Base-by-base conservation (phyloP, 805 yeast genomes). In the Osmozyma mogii region DNA sequence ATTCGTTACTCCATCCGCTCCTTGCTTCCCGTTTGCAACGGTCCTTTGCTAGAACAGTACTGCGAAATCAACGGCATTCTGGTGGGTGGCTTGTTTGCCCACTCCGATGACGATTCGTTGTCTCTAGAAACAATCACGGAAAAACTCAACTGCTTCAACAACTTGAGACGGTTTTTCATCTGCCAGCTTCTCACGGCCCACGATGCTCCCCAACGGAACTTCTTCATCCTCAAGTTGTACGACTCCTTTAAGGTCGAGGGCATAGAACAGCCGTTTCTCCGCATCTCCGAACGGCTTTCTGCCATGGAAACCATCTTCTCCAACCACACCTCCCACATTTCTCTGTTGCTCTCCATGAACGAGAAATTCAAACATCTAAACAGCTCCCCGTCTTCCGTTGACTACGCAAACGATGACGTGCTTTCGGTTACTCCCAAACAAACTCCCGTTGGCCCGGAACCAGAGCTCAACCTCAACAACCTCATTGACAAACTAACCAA, bases 121-220 rank as follows among this genome's bases (percentile, higher is more conserved):
- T 18, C 37, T 6, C 32, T 42, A n/a, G 38, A 41, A 6, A 11
- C 9, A 3, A 25, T 50, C 22, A 44, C 52, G 4, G 19, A 30
- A 4, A 50, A 41, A 20, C 25, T 54, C 22, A 40, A 45, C 18
- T 37, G 47, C 24, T 64, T 64, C 41, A 61, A 61, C 35, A 59
- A 52, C 29, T 37, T 55, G 22, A 34, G 70, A 18, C 55, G 63
- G 25, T 41, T 64, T 9, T 43, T 62, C 15, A 47, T 62, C 4
- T 60, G 67, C 37, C 61, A 60, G 37, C 39, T 64, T 21, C 44
- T 64, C 17, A 52, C 66, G 4, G 25, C 58, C 13, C 55, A 61
- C 36, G 65, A 61, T 25, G 21, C 29, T 6, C 44, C 52, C 9
- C 43, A 41, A 17, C 24, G 35, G 21, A 62, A 50, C 36, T 60